Base-by-base conservation (phyloP, 2,329 filamentous ascomycete genomes). In the Moelleriella libera region DNA sequence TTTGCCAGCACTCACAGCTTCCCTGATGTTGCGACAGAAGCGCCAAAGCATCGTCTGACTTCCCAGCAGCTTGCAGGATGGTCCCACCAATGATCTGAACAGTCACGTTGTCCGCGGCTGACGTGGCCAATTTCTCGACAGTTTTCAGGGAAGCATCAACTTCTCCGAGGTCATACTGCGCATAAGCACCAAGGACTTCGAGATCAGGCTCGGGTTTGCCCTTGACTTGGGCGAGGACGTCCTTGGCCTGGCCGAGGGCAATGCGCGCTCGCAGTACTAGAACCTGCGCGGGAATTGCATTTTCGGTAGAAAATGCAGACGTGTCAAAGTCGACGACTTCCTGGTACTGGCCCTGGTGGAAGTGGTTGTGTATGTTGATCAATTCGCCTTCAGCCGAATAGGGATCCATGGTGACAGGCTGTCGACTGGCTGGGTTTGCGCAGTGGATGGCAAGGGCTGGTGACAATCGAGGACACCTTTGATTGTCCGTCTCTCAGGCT, bases 1-100 rank as follows among this genome's bases (percentile, higher is more conserved):
- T 30, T 21, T 5, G 28, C 14, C 21, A 5, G 42, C 48, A 76
- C 83, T 56, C 72, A 92, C 86, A 82, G 61, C 79, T 94, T 49
- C 87, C 88, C 60, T 94, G 83, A 62, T 97, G 90, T 64, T 86
- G 82, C 43, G 77, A 77, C 57, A 97, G 68, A 51, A 97, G 67
- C 43, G 80, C 76, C 50, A 97, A 67, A 11, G 92, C 92, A 62
- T 90, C 85, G 52, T 96, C 88, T n/a, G 80, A 78, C 69, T 85
- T 83, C 30, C 84, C 89, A 28, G 80, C 81, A 21, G 79, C 79
- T 60, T 90, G 85, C 51, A 97, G 69, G 44, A 97, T 78, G 0
- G 81, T 90, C n/a, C 84, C 89, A 30, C 77, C 82, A 6, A 90
- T 66, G 40, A 95, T 70, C 70, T 96, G 88, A 34, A 97, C 88